Conservation (phyloP, 768 basidiomycete genomes). For the Leccinum imitatum region DNA sequence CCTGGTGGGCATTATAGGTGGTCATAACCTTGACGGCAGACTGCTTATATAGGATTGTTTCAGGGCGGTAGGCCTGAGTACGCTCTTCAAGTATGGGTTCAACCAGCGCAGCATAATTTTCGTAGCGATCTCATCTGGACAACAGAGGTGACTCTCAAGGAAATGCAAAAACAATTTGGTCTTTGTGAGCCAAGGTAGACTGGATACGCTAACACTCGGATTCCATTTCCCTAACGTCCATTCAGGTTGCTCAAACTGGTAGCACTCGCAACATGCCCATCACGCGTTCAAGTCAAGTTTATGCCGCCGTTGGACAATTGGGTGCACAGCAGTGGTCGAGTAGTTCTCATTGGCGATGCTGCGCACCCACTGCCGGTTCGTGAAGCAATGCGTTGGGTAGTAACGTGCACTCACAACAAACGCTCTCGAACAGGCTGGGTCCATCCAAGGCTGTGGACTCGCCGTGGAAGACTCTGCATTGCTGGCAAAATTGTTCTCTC, state of each 20-base stretch:
- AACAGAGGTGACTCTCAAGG: constrained; percentile 32
- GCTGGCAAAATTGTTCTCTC: constrained; percentile 57
- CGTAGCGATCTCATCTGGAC: constrained; percentile 36
- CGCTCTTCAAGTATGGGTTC: constrained; percentile 27
- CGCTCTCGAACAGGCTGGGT: constrained; percentile 44
- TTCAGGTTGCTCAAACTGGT: constrained; percentile 40
- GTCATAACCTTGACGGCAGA: not conserved
- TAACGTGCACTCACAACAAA: not conserved
- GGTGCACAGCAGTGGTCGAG: constrained; percentile 46
- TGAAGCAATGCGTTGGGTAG: constrained; percentile 4
- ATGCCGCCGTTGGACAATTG: constrained; percentile 45
- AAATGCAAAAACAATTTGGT: constrained; percentile 30
- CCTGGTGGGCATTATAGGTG: constrained; percentile 15
- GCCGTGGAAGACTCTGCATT: constrained; percentile 64
- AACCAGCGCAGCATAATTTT: constrained; percentile 27
- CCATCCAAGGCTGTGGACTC: constrained; percentile 50
- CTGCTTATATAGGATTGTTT: constrained; percentile 7
- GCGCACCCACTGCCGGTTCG: constrained; percentile 57
- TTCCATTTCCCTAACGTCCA: not conserved
- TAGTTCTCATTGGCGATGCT: constrained; percentile 60
- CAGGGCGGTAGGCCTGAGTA: constrained; percentile 42
- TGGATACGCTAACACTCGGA: not conserved
- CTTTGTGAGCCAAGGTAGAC: constrained; percentile 40
- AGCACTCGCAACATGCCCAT: constrained; percentile 33
- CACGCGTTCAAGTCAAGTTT: constrained; percentile 40